These are phyloP conservation scores for Daldinia loculata DNA, from an alignment of 495 filamentous ascomycete species.

Conservation along the genomic window DNA sequence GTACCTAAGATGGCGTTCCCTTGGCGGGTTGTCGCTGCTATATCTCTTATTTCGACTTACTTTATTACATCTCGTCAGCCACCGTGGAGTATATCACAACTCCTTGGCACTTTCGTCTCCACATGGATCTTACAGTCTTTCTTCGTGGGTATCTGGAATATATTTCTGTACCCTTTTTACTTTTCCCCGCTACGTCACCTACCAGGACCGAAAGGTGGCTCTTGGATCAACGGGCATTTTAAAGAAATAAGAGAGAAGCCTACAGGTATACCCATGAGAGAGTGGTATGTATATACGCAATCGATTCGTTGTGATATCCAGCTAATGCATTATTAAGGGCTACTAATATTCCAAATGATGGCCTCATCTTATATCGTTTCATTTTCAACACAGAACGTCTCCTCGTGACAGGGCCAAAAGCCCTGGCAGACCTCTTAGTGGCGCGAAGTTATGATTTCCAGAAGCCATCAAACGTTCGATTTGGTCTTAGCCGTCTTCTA, in stretches of 20 bases:
- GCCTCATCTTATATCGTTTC: slow-evolving; percentile 79
- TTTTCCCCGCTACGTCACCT: slow-evolving; percentile 76
- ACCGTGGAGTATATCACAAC: slow-evolving; percentile 38
- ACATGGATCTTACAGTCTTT: slow-evolving; percentile 44
- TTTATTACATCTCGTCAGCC: slow-evolving; percentile 43
- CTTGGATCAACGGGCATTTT: slow-evolving; percentile 65
- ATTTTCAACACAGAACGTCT: slow-evolving; percentile 77
- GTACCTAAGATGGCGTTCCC: slow-evolving; percentile 38
- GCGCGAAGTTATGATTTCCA: slow-evolving; percentile 81
- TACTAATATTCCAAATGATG: slow-evolving; percentile 80
- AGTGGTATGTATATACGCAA: not conserved
- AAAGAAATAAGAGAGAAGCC: slow-evolving; percentile 63
- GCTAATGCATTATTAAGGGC: slow-evolving; percentile 56
- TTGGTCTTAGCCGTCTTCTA: slow-evolving; percentile 68
- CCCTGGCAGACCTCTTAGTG: slow-evolving; percentile 69
- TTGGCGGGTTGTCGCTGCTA: slow-evolving; percentile 33
- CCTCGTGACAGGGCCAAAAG: slow-evolving; percentile 70
- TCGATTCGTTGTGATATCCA: not conserved
- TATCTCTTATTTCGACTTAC: slow-evolving; percentile 46
- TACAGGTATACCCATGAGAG: slow-evolving; percentile 63
- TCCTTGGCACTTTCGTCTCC: slow-evolving; percentile 38
- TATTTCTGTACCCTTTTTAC: slow-evolving; percentile 73
- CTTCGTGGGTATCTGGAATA: slow-evolving; percentile 53
- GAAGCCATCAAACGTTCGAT: slow-evolving; percentile 69
- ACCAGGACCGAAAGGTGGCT: slow-evolving; percentile 61